Evolutionary conservation across 1,284 basidiomycete species (phyloP).

Genomic region (Moniliella sp.): DNA sequence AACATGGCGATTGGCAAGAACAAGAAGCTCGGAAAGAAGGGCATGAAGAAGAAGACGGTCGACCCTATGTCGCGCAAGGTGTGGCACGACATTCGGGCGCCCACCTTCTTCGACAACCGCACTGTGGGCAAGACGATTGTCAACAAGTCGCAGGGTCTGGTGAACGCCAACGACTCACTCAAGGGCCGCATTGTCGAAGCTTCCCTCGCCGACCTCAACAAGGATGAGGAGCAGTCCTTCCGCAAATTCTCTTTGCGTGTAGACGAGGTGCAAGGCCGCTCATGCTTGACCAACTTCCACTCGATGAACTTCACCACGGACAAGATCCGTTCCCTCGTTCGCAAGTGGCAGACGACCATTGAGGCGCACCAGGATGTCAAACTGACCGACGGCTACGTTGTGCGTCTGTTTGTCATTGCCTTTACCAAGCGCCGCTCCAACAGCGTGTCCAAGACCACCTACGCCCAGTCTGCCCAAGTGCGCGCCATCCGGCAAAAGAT

Average conservation of each 20-base stretch:
- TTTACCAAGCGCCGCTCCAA: conserved; percentile 92
- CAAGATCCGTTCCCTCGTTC: conserved; percentile 96
- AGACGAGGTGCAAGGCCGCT: conserved; percentile 95
- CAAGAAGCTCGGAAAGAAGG: conserved; percentile 98
- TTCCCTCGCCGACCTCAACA: conserved; percentile 92
- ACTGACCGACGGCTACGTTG: conserved; percentile 96
- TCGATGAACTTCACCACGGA: conserved; percentile 99
- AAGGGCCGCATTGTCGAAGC: conserved; percentile 92
- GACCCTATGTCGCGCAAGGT: conserved; percentile 99
- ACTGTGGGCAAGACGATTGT: conserved; percentile 96
- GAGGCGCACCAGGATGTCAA: conserved; percentile 97
- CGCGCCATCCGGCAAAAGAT: conserved; percentile 97
- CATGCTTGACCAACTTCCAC: conserved; percentile 98
- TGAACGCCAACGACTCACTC: conserved; percentile 94
- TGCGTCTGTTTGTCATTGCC: conserved; percentile 93
- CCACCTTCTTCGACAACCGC: conserved; percentile 86
- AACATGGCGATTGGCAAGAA: conserved; percentile 46
- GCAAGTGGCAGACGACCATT: conserved; percentile 98
- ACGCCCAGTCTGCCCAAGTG: conserved; percentile 82
- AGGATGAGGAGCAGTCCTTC: conserved; percentile 98
- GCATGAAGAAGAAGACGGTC: conserved; percentile 93
- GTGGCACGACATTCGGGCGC: conserved; percentile 98
- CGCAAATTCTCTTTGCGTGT: conserved; percentile 96
- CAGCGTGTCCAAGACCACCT: conserved; percentile 97
- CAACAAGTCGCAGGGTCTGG: conserved; percentile 91